A percentile compares a stretch with the other conserved stretches of the same genome.
Conservation (phyloP, 2,329 filamentous ascomycete species). For the Arthrobotrys sphaeroides region DNA sequence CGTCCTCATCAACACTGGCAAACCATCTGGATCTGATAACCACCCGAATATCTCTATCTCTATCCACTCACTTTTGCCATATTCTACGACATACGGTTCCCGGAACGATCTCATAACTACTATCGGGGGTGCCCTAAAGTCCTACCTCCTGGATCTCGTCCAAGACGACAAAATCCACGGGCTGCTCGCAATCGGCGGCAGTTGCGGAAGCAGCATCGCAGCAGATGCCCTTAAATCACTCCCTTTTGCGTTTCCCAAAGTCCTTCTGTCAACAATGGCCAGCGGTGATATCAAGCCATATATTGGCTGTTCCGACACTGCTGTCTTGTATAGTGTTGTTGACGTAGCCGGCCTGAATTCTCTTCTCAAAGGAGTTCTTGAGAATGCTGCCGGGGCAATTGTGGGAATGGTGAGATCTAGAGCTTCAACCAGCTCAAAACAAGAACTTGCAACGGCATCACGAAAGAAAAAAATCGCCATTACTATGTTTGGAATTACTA, state of each 20-base stretch:
- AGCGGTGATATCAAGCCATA: slow-evolving; percentile 72
- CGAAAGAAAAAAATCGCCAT: slow-evolving; percentile 68
- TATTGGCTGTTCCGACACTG: slow-evolving; percentile 75
- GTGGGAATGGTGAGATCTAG: slow-evolving; percentile 64
- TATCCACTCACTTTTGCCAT: slow-evolving; percentile 17
- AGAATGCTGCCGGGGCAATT: slow-evolving; percentile 72
- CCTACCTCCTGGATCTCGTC: slow-evolving; percentile 12
- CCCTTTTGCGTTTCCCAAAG: slow-evolving; percentile 74
- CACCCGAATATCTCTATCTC: slow-evolving; percentile 13
- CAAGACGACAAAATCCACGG: slow-evolving; percentile 64
- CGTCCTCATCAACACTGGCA: slow-evolving; percentile 32
- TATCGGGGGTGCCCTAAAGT: slow-evolving; percentile 13
- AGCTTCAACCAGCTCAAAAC: background rate
- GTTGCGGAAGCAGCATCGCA: slow-evolving; percentile 70
- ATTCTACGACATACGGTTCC: background rate
- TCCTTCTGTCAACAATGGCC: slow-evolving; percentile 76
- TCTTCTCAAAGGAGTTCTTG: slow-evolving; percentile 68
- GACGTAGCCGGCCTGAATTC: slow-evolving; percentile 74
- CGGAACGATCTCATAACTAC: slow-evolving; percentile 23
- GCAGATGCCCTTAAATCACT: slow-evolving; percentile 71
- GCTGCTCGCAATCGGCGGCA: slow-evolving; percentile 71
- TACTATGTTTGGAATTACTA: slow-evolving; percentile 80
- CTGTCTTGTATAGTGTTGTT: slow-evolving; percentile 76
- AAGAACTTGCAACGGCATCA: slow-evolving; percentile 59
- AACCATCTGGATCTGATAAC: background rate